Conservation (phyloP, 257 asterid species). For the Anisodus tanguticus region DNA sequence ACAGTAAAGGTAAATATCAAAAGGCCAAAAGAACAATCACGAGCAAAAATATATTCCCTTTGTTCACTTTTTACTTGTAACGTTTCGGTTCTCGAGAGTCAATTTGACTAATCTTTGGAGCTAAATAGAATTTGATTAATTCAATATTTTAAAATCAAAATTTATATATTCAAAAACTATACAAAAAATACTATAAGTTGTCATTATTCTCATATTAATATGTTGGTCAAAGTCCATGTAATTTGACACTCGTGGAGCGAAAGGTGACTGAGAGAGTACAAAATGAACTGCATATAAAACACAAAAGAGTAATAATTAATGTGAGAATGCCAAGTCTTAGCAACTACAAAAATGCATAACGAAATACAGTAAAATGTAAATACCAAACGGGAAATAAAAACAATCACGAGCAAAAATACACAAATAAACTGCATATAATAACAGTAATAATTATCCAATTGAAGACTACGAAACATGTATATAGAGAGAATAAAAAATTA, state of each 20-base stretch:
- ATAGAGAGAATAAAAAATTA: background rate
- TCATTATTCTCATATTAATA: too few species aligned
- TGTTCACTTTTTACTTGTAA: too few species aligned
- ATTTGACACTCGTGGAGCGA: too few species aligned
- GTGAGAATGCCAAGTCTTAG: background rate
- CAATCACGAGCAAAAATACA: background rate
- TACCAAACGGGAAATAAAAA: background rate
- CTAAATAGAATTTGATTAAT: too few species aligned
- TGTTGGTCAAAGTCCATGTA: too few species aligned
- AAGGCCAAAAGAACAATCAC: background rate
- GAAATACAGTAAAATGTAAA: background rate
- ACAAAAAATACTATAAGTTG: too few species aligned
- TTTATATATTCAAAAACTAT: too few species aligned
- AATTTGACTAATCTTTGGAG: too few species aligned
- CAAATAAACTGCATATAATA: background rate
- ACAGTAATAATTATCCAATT: background rate
- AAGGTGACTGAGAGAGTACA: too few species aligned
- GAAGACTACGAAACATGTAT: background rate
- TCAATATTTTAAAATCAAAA: too few species aligned
- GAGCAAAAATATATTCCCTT: too few species aligned
- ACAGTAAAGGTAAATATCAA: background rate
- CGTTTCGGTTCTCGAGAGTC: too few species aligned
- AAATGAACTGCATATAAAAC: background rate
- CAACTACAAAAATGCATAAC: background rate
- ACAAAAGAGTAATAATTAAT: background rate